Conservation (phyloP, 2,329 filamentous ascomycete species). For the Passalora sequoiae region DNA sequence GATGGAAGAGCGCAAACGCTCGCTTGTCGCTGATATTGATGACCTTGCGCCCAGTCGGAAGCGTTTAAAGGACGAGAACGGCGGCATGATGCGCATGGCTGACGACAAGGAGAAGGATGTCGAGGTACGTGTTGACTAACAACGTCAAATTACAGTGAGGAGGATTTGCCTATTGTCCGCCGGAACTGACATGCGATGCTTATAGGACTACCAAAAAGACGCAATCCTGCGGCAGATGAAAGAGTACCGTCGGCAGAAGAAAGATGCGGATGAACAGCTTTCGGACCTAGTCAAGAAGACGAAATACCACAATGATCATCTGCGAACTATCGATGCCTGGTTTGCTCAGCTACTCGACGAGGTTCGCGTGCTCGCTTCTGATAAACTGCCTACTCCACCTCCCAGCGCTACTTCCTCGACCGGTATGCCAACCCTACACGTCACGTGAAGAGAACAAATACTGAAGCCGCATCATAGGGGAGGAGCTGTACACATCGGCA, state of each 20-base stretch:
- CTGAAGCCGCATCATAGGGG: slow-evolving; percentile 31
- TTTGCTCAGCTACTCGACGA: slow-evolving; percentile 67
- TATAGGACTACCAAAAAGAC: slow-evolving; percentile 85
- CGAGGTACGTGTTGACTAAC: slow-evolving; percentile 59
- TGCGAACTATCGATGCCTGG: slow-evolving; percentile 87
- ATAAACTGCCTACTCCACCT: slow-evolving; percentile 31
- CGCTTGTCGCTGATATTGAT: slow-evolving; percentile 71
- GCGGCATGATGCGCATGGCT: slow-evolving; percentile 60
- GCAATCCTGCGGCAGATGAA: slow-evolving; percentile 97
- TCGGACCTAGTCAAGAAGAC: slow-evolving; percentile 74
- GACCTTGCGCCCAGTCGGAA: slow-evolving; percentile 86
- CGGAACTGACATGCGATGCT: slow-evolving; percentile 6
- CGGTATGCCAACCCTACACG: slow-evolving; percentile 27
- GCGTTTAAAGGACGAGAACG: slow-evolving; percentile 73
- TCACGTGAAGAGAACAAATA: slow-evolving; percentile 27
- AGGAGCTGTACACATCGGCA: slow-evolving; percentile 47
- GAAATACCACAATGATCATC: slow-evolving; percentile 83
- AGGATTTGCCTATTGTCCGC: no score
- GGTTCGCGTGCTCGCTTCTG: slow-evolving; percentile 40
- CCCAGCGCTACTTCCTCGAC: slow-evolving; percentile 26
- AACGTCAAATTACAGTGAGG: no score
- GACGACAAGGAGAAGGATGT: slow-evolving; percentile 66
- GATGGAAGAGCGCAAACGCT: slow-evolving; percentile 99
- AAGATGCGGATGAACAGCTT: slow-evolving; percentile 72
- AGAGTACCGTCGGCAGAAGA: slow-evolving; percentile 90